Evolutionary conservation across 495 filamentous ascomycete species (phyloP), one percentile per base, ranked within the genome.

Genomic region (Immersiella caudata): DNA sequence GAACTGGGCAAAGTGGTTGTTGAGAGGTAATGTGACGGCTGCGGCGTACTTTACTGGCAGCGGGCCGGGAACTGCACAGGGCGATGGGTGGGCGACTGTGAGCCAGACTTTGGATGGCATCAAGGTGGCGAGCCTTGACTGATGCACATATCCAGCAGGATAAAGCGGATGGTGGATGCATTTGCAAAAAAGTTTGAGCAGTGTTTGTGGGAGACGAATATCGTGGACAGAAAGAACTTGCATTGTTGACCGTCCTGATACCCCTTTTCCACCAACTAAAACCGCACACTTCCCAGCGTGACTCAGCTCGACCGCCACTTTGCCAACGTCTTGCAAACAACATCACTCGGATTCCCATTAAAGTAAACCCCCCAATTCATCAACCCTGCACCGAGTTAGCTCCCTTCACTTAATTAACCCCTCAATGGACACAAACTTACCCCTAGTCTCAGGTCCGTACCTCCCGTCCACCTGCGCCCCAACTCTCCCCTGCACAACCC

Each of bases 351-450:
- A 40, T 67, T 67, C 24, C 46, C 20, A 14, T 67, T 67, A 26
- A 62, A 67, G 14, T 67, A 67, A 36, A 55, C 1, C n/a, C 65
- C 65, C 68, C 24, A 76, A 60, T 59, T 68, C 26, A 29, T 62
- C 64, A 20, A 25, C 29, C 66, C 22, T 51, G 29, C 29, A 33
- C 29, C 29, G 8, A 33, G 29, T 33, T 8, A 33, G 29, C 29
- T 33, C 29, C 29, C 29, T 8, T 33, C 29, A 3, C 29, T 33
- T 8, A 33, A n/a, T n/a, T n/a, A n/a, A n/a, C n/a, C 29, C 29
- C 4, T 33, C 29, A 33, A 4, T 8, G 3, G 4, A 33, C 29
- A 33, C 29, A 33, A 33, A 33, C 29, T 33, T 33, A 33, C 29
- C 29, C 8, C 66, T 24, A 20, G 66, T 68, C 59, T 68, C 66